Percentiles rank a stretch among this genome's conserved stretches.
Conservation (phyloP, 1,139 yeast species). For the Scheffersomyces stambukii region DNA sequence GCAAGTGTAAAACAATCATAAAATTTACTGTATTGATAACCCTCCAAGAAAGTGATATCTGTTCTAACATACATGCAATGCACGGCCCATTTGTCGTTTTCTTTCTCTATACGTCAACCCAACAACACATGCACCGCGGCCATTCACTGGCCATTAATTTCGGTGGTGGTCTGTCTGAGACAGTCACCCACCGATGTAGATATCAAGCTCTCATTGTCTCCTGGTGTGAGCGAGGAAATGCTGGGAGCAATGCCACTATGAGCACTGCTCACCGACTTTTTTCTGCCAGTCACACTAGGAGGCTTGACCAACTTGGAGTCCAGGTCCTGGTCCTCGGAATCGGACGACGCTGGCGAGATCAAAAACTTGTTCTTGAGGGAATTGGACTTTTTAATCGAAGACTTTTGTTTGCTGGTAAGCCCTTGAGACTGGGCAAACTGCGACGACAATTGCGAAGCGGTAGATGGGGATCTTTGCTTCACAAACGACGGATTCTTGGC, state of each 20-base stretch:
- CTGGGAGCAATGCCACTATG: slow-evolving; percentile 1
- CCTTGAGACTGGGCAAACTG: not conserved
- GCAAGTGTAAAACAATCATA: no score
- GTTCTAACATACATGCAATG: no score
- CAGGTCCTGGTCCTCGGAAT: slow-evolving; percentile 18
- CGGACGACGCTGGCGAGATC: slow-evolving; percentile 28
- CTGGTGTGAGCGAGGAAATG: not conserved
- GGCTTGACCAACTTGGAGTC: not conserved
- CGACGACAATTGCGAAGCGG: slow-evolving; percentile 11
- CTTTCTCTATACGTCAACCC: no score
- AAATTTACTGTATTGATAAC: no score
- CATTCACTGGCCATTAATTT: slow-evolving; percentile 26
- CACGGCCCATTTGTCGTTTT: no score
- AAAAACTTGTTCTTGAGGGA: slow-evolving; percentile 19
- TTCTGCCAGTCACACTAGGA: not conserved
- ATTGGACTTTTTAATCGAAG: slow-evolving; percentile 13
- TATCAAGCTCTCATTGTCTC: slow-evolving; percentile 31
- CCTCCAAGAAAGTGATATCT: no score
- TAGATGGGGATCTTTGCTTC: slow-evolving; percentile 12
- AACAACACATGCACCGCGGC: slow-evolving; percentile 1
- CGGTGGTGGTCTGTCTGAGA: slow-evolving; percentile 35
- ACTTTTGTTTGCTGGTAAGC: slow-evolving; percentile 2
- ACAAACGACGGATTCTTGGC: slow-evolving; percentile 8
- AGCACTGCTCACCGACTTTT: not conserved
- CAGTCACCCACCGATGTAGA: slow-evolving; percentile 40